Conservation (phyloP, 331 rosid genomes). For the Phaseolus coccineus region DNA sequence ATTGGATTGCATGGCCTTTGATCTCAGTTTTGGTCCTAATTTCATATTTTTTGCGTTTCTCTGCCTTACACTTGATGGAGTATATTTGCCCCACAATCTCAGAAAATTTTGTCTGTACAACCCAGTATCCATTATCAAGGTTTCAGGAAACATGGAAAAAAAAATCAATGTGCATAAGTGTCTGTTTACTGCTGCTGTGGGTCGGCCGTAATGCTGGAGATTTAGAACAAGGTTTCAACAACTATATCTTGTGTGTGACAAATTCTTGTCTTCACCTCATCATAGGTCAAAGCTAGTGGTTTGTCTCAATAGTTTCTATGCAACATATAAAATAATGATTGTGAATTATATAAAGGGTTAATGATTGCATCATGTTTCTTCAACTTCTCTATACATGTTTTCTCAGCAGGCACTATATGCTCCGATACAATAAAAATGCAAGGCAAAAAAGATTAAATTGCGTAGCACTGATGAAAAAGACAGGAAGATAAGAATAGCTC, state of each 20-base stretch:
- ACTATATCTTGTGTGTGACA: not conserved
- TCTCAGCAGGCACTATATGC: not conserved
- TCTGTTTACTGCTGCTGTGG: not conserved
- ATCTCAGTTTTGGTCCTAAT: slow-evolving; percentile 24
- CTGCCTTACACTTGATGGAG: not conserved
- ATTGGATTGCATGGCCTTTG: not conserved
- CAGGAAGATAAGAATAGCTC: slow-evolving; percentile 23
- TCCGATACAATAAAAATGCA: slow-evolving; percentile 22
- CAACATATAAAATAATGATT: slow-evolving; percentile 5
- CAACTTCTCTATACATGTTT: slow-evolving; percentile 15
- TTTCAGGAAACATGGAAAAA: slow-evolving; percentile 10
- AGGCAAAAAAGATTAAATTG: not conserved
- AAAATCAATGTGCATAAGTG: not conserved
- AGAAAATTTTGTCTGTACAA: not conserved
- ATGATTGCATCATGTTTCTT: not conserved
- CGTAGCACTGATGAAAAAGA: not conserved
- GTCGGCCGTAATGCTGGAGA: slow-evolving; percentile 18
- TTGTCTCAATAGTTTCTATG: slow-evolving; percentile 6
- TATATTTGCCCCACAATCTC: not conserved
- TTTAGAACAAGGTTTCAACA: slow-evolving; percentile 2
- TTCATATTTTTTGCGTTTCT: not conserved
- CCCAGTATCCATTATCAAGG: not conserved
- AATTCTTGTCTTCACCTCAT: not conserved
- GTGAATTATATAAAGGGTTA: not conserved
- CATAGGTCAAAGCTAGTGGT: slow-evolving; percentile 2